Evolutionary conservation across 176 grass and related monocot genomes (phyloP).

Genomic region (Carex littledalei): DNA sequence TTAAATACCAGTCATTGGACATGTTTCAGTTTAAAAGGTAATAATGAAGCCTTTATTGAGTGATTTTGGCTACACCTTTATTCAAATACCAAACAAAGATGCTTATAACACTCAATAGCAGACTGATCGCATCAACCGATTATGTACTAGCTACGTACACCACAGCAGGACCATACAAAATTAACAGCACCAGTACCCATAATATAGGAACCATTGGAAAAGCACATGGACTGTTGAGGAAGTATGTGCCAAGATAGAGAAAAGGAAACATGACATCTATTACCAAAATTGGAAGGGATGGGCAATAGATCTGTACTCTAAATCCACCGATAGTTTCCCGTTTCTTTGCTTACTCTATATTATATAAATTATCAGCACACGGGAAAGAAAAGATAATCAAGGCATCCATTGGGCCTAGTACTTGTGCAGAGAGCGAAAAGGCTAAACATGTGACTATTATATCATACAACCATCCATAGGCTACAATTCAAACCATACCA

Average conservation of each 20-base stretch:
- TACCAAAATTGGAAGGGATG: background rate
- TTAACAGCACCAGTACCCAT: background rate
- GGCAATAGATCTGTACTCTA: background rate
- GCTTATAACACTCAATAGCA: background rate
- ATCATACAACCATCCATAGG: background rate
- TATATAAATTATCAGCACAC: background rate
- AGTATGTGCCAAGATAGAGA: background rate
- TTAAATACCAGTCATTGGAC: background rate
- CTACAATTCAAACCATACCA: background rate
- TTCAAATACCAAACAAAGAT: background rate
- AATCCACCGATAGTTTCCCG: background rate
- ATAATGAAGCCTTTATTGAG: background rate
- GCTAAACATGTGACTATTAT: background rate
- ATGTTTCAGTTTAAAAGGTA: background rate
- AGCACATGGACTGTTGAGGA: slow-evolving; percentile 13
- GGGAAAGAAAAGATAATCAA: background rate
- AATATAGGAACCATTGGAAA: background rate
- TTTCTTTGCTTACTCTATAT: background rate
- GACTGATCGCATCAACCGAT: background rate
- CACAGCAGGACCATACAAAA: background rate
- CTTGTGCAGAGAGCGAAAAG: background rate
- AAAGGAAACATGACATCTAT: background rate
- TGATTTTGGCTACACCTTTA: background rate
- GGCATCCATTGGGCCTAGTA: background rate
- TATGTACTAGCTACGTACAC: background rate